phyloP scores from a whole-genome alignment of 805 yeast genomes.

The Ogataea ganodermae region DNA sequence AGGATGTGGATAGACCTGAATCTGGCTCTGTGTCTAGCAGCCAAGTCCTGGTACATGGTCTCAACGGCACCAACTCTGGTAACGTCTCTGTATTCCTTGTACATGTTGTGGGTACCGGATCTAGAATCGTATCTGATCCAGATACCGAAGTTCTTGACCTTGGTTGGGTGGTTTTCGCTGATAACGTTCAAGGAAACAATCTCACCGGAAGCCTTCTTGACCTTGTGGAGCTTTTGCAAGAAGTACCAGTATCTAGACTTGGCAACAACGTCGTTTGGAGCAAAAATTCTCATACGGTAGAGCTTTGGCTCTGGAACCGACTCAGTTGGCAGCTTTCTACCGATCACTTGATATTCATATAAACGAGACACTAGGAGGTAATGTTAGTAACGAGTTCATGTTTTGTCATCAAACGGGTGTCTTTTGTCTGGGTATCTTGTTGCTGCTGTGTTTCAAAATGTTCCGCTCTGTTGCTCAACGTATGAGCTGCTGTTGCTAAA shows the following conservation, averaged over 20 bases:
- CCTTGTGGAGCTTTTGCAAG: conserved; percentile 98
- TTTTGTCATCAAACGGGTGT: not conserved
- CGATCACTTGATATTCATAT: conserved; percentile 99
- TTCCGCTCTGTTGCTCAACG: no score
- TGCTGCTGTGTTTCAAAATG: not conserved
- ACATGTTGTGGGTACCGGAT: conserved; percentile 99
- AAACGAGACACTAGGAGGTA: conserved; percentile 80
- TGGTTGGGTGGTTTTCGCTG: conserved; percentile 95
- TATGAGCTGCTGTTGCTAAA: not conserved
- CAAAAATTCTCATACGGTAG: conserved; percentile 99
- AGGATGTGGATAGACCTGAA: conserved; percentile 99
- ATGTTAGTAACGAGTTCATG: conserved; percentile 20
- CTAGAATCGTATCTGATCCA: conserved; percentile 99
- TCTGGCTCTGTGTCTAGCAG: conserved; percentile 99
- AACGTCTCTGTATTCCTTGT: conserved; percentile 99
- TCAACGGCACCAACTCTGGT: conserved; percentile 99
- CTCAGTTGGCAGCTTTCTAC: conserved; percentile 99
- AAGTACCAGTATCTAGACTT: conserved; percentile 99
- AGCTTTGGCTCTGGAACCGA: conserved; percentile 99
- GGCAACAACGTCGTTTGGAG: conserved; percentile 98
- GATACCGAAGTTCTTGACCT: conserved; percentile 99
- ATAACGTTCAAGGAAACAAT: conserved; percentile 90
- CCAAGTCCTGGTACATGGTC: conserved; percentile 98
- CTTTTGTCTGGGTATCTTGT: not conserved
- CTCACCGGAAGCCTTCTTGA: conserved; percentile 99